Evolutionary conservation across 2,329 filamentous ascomycete species (phyloP).

Genomic region (Chrysoporthe austroafricana): DNA sequence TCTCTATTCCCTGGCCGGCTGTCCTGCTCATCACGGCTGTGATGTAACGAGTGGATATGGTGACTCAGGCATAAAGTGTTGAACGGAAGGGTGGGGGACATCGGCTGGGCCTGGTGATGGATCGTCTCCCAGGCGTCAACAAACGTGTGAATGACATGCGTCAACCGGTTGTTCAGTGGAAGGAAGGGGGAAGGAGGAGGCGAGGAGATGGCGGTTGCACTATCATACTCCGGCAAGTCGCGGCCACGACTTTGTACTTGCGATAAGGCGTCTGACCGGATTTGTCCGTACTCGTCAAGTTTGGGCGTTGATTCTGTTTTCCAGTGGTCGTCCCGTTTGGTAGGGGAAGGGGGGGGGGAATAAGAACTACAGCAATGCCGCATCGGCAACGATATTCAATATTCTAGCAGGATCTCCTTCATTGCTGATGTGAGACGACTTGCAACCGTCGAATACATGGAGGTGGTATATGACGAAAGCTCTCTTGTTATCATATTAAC

Average conservation of each 20-base stretch:
- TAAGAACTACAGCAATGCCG: not conserved
- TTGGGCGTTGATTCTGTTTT: not conserved
- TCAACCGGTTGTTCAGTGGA: not conserved
- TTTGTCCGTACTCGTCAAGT: not conserved
- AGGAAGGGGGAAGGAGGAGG: not conserved
- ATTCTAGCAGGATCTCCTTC: too few species aligned
- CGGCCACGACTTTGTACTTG: not conserved
- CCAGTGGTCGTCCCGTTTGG: not conserved
- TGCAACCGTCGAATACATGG: too few species aligned
- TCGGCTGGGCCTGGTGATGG: not conserved
- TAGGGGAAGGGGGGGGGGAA: not conserved
- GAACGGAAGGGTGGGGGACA: not conserved
- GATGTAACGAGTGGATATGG: not conserved
- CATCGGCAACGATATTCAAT: not conserved
- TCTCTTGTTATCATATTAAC: too few species aligned
- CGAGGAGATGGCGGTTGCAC: not conserved
- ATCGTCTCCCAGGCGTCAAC: not conserved
- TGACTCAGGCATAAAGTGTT: not conserved
- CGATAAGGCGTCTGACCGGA: not conserved
- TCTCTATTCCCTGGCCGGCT: constrained; percentile 32
- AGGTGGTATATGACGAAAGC: too few species aligned
- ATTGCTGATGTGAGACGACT: too few species aligned
- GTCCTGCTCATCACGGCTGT: constrained; percentile 30
- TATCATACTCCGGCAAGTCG: not conserved
- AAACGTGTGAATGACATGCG: not conserved